A percentile compares a stretch with the other conserved stretches of the same genome.
phyloP scores from a whole-genome alignment of 2,329 filamentous ascomycete genomes.

The Elsinoe batatas region DNA sequence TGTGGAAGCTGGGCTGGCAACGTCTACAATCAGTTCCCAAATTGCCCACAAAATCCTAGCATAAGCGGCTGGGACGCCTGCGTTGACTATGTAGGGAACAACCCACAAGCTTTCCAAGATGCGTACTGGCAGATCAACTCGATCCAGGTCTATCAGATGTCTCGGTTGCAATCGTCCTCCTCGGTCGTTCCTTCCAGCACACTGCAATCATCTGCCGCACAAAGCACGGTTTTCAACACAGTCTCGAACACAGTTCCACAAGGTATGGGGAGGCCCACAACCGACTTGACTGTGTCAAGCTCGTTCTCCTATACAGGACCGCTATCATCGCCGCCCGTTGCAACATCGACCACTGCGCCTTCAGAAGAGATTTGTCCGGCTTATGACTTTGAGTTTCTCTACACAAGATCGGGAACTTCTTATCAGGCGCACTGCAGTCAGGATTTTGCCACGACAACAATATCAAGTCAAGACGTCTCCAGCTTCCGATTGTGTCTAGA shows the following conservation, averaged over 20 bases:
- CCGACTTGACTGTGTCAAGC: constrained; percentile 14
- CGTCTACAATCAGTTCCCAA: constrained; percentile 21
- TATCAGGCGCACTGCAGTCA: neutral
- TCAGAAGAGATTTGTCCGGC: neutral
- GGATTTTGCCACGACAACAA: neutral
- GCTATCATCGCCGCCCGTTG: constrained; percentile 18
- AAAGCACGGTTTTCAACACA: constrained; percentile 16
- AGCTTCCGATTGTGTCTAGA: constrained; percentile 19
- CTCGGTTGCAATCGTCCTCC: constrained; percentile 14
- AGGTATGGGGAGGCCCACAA: constrained; percentile 22
- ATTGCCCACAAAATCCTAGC: constrained; percentile 23
- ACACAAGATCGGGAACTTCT: neutral
- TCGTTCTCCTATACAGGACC: constrained; percentile 24
- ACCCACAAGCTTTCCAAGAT: constrained; percentile 24
- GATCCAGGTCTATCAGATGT: constrained; percentile 32
- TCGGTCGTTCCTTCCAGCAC: constrained; percentile 3
- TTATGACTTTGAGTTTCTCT: neutral
- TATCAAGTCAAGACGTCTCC: neutral
- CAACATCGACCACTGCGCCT: constrained; percentile 13
- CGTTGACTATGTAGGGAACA: constrained; percentile 25
- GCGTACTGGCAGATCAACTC: constrained; percentile 35
- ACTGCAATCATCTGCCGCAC: constrained; percentile 7
- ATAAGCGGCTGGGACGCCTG: constrained; percentile 22
- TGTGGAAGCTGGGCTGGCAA: constrained; percentile 31
- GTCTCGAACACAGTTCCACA: constrained; percentile 18